Evolutionary conservation across 2,329 filamentous ascomycete species (phyloP), one percentile per base, ranked within the genome.

Genomic region (Neofusicoccum laricinum): DNA sequence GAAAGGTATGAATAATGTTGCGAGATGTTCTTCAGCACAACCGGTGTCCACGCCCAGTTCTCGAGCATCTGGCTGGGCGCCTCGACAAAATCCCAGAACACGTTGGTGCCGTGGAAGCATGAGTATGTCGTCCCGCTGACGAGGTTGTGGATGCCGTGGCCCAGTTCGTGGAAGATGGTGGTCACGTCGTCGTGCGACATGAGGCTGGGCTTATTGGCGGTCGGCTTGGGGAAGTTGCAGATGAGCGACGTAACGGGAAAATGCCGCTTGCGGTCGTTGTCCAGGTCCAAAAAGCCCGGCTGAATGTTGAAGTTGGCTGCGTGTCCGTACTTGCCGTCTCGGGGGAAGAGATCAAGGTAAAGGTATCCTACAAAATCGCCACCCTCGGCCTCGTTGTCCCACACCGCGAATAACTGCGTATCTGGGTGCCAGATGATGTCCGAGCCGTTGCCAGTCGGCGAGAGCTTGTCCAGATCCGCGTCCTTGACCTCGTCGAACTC

Each of bases 141-240:
- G 4, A 83, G 75, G 64, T 82, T 80, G 69, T 83, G 81, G 63
- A 83, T 82, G 55, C 81, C 81, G 65, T 83, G 81, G 36, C 81
- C 81, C 5, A 83, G 76, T 68, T 83, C 81, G 71, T 95, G 90
- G 84, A 94, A 93, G 10, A 94, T 83, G 0, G 90, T 93, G 11
- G 92, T 88, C 2, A 93, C 90, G 75, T 94, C 90, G 63, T 91
- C 88, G 71, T 94, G 91, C 82, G 93, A 93, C 45, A 94, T 84
- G 2, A 94, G 82, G 21, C 87, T 90, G 3, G 91, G 91, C 76
- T 92, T 92, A 72, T 85, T 89, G 11, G 86, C 80, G 1, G 89
- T 90, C 2, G 90, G 89, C 78, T 93, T 93, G 73, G 88, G 90
- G 76, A 94, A 93, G 79, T 93, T 94, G 84, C 91, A 94, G 11